phyloP scores from a whole-genome alignment of 2,329 filamentous ascomycete genomes.

The Hymenoscyphus salicellus region DNA sequence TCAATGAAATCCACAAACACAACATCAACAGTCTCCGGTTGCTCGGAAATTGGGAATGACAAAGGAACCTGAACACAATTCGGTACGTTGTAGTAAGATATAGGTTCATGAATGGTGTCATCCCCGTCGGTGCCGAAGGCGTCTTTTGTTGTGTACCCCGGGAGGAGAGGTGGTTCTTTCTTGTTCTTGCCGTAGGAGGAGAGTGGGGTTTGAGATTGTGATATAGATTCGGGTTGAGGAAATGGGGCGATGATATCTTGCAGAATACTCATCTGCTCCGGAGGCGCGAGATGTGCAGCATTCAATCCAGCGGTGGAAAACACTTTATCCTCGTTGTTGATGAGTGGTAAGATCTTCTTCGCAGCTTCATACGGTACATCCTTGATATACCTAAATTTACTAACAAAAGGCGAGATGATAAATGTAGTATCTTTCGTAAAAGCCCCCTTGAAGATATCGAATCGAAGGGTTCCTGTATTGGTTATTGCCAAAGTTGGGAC shows the following conservation, averaged over 20 bases:
- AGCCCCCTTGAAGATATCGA: conserved; percentile 88
- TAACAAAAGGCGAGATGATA: conserved; percentile 84
- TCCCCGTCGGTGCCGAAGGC: conserved; percentile 82
- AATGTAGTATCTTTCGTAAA: conserved; percentile 88
- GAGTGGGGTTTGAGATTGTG: conserved; percentile 25
- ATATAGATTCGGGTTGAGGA: background rate
- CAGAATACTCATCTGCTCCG: conserved; percentile 33
- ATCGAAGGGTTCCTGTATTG: conserved; percentile 89
- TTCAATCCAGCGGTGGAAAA: conserved; percentile 32
- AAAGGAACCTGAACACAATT: conserved; percentile 76
- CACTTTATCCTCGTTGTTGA: conserved; percentile 56
- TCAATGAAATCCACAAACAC: conserved; percentile 91
- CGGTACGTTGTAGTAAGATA: conserved; percentile 74
- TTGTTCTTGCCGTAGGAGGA: conserved; percentile 28
- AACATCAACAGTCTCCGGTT: conserved; percentile 75
- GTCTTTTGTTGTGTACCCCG: conserved; percentile 87
- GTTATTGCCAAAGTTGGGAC: conserved; percentile 69
- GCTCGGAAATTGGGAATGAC: conserved; percentile 52
- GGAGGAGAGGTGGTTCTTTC: conserved; percentile 43
- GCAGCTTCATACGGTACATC: conserved; percentile 79
- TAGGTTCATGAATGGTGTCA: conserved; percentile 76
- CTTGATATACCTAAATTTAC: conserved; percentile 70
- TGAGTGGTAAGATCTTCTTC: conserved; percentile 59
- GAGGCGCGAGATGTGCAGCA: conserved; percentile 31
- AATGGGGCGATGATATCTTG: conserved; percentile 10